Base-by-base conservation (phyloP, 225 moss, liverwort and hornwort species). In the Marchantia paleacea region DNA sequence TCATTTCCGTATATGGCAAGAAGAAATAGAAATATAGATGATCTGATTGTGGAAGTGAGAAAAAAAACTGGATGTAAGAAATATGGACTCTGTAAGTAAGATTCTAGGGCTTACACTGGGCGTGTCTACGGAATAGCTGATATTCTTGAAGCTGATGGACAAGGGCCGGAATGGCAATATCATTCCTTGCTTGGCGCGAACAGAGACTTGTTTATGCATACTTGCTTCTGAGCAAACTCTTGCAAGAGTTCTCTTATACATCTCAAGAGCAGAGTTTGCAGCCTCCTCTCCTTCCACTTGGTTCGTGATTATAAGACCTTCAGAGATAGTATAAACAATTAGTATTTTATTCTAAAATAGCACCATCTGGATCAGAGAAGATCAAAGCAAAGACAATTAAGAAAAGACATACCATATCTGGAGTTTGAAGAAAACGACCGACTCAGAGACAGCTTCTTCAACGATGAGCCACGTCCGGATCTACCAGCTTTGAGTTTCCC, bases 161-260 rank as follows among this genome's bases (percentile, higher is more conserved):
- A 87, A 47, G 20, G 87, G 87, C 81, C 78, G 68, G 80, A 87
- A 87, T 54, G 87, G 87, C 55, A 84, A 75, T 48, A 85, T 84
- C 82, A 87, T 78, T 62, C 84, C 82, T 25, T 70, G 49, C 63
- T 63, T 77, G 14, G 22, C 63, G 0, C 24, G 28, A 57, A 30
- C 54, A n/a, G 57, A 30, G 7, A 25, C 53, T 57, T 52, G 25
- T 53, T 75, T 75, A 29, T 0, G 3, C 7, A 52, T 10, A 30
- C 77, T 77, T 63, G 77, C 65, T 77, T 77, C 63, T 10, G 48
- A 62, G 63, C 77, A 62, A 22, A 77, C 47, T 77, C 7, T 18
- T 47, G 65, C 63, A 12, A 65, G 58, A 77, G 61, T 39, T 12
- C 22, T 24, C 25, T 77, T 65, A 13, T 65, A 77, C 63, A 19